A percentile compares a stretch with the other conserved stretches of the same genome.
These are phyloP conservation scores for Talaromyces borbonicus DNA, from an alignment of 495 filamentous ascomycete species.

Conservation along the genomic window DNA sequence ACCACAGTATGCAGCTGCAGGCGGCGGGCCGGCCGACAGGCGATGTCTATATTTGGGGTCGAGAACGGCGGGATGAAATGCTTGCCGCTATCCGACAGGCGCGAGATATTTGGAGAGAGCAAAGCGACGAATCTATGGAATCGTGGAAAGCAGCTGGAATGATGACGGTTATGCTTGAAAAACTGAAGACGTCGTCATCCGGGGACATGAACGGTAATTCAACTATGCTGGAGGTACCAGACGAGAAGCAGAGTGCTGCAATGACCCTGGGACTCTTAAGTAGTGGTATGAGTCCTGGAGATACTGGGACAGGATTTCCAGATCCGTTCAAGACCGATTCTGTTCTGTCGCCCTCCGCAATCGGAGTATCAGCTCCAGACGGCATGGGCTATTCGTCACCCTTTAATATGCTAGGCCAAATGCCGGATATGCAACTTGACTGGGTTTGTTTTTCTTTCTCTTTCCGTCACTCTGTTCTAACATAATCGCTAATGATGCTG, in stretches of 20 bases:
- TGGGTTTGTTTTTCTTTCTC: slow-evolving; percentile 50
- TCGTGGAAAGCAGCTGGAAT: slow-evolving; percentile 75
- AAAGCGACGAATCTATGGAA: slow-evolving; percentile 70
- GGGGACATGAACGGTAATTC: slow-evolving; percentile 17
- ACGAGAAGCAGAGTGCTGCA: slow-evolving; percentile 54
- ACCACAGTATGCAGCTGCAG: slow-evolving; percentile 28
- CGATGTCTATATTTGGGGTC: slow-evolving; percentile 56
- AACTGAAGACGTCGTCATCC: slow-evolving; percentile 43
- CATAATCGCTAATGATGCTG: slow-evolving; percentile 15
- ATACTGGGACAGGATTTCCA: slow-evolving; percentile 25
- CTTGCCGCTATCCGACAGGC: slow-evolving; percentile 59
- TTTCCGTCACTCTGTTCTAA: not conserved
- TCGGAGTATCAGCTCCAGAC: slow-evolving; percentile 25
- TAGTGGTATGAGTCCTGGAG: slow-evolving; percentile 57
- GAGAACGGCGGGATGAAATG: slow-evolving; percentile 67
- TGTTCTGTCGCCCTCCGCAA: slow-evolving; percentile 23
- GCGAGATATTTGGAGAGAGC: slow-evolving; percentile 66
- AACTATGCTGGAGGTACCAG: slow-evolving; percentile 22
- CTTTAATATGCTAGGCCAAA: slow-evolving; percentile 45
- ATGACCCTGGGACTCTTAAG: slow-evolving; percentile 75
- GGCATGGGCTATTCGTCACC: slow-evolving; percentile 36
- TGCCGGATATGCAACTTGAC: slow-evolving; percentile 61
- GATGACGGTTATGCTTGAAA: slow-evolving; percentile 68
- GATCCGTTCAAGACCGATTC: slow-evolving; percentile 26
- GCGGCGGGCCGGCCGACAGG: slow-evolving; percentile 30